A percentile compares a stretch with the other conserved stretches of the same genome.
Evolutionary conservation across 495 filamentous ascomycete species (phyloP).

Genomic region (Clohesyomyces aquaticus): DNA sequence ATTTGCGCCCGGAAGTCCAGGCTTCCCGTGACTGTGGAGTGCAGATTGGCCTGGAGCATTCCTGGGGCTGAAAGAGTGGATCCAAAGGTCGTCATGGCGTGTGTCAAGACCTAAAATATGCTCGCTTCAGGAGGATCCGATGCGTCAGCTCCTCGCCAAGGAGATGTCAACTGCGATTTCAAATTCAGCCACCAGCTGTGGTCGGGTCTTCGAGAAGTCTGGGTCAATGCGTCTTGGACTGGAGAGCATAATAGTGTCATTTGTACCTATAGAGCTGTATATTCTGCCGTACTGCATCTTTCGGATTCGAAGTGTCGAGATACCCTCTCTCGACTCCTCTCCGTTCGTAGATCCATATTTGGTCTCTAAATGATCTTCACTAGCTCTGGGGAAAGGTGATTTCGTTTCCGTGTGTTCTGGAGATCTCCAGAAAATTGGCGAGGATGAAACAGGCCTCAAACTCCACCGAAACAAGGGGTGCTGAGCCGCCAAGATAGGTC

Average conservation of each 20-base stretch:
- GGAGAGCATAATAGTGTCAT: neutral
- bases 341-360: neutral
- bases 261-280: neutral
- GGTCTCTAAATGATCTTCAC: neutral
- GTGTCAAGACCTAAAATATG: conserved; percentile 10
- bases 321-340: neutral
- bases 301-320: neutral
- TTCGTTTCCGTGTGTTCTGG: conserved; percentile 1
- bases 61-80: neutral
- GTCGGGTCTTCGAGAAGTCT: neutral
- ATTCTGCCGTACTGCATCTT: neutral
- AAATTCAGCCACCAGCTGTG: neutral
- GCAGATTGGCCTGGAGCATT: neutral
- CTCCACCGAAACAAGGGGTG: neutral
- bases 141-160: neutral
- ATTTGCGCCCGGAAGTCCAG: conserved; percentile 2
- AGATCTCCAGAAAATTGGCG: conserved; percentile 9
- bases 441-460: neutral
- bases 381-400: neutral
- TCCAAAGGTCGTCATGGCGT: neutral
- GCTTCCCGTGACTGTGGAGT: neutral
- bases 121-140: neutral
- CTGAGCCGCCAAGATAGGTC: no score
- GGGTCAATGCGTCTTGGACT: neutral
- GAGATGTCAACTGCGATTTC: neutral